Evolutionary conservation across 768 basidiomycete species (phyloP).

Genomic region (Neoboletus magnificus): DNA sequence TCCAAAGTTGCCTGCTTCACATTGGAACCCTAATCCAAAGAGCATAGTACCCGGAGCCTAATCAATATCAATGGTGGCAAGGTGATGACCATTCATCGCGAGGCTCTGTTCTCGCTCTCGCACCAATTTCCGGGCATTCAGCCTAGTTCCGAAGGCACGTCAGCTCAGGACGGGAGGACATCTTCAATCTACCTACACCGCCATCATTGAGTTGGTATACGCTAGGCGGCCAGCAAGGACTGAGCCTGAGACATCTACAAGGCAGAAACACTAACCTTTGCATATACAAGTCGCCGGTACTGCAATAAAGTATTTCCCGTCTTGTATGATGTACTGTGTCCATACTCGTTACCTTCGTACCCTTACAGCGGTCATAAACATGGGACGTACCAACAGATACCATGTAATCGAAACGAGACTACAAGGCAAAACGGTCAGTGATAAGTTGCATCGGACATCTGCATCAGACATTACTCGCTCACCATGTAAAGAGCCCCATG

Average conservation of each 20-base stretch:
- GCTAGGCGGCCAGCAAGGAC: neutral
- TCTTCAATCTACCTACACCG: slow-evolving; percentile 1
- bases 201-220: slow-evolving; percentile 15
- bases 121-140: slow-evolving; percentile 10
- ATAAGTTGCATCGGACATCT: neutral
- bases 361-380: too few relatives aligned
- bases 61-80: slow-evolving; percentile 3
- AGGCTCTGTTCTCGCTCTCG: slow-evolving; percentile 1
- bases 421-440: neutral
- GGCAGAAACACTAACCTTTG: neutral
- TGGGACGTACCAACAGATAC: slow-evolving; percentile 6
- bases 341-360: neutral
- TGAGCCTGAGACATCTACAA: neutral
- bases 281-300: slow-evolving; percentile 1
- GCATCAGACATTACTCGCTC: neutral
- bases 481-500: slow-evolving; percentile 17
- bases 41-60: slow-evolving; percentile 33
- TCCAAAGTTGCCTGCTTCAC: too few relatives aligned
- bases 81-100: neutral
- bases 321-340: neutral
- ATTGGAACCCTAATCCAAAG: too few relatives aligned
- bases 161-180: neutral
- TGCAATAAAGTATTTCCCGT: neutral
- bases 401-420: slow-evolving; percentile 9
- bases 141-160: neutral